Evolutionary conservation across 352 stramenopile genomes (phyloP).

Genomic region (Phytopythium oedochilum): DNA sequence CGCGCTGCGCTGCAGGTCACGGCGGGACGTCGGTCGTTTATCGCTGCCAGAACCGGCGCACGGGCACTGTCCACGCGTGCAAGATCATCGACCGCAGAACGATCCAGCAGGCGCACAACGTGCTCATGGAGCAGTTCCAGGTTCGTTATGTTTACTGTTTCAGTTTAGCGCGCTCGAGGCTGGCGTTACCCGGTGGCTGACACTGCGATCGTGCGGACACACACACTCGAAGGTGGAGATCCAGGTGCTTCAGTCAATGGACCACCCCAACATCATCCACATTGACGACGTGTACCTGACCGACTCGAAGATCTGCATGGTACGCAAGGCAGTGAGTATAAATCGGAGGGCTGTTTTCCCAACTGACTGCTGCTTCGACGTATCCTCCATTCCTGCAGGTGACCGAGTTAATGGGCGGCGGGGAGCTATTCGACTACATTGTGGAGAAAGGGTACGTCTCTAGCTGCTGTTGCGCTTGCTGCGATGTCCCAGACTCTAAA

Average conservation of each 20-base stretch:
- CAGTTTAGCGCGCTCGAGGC: too few species aligned
- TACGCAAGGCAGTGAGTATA: conserved; percentile 10
- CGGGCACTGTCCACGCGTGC: conserved; percentile 54
- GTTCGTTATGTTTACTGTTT: conserved; percentile 16
- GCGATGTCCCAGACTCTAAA: too few species aligned
- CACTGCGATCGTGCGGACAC: too few species aligned
- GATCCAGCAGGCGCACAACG: conserved; percentile 67
- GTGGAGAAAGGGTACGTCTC: conserved; percentile 76
- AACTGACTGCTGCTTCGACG: too few species aligned
- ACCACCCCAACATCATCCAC: conserved; percentile 89
- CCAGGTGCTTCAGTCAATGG: conserved; percentile 87
- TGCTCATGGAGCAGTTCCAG: conserved; percentile 87
- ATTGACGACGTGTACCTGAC: conserved; percentile 87
- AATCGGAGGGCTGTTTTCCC: not conserved
- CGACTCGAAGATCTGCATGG: conserved; percentile 85
- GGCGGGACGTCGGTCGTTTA: conserved; percentile 85
- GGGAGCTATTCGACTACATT: conserved; percentile 90
- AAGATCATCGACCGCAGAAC: conserved; percentile 87
- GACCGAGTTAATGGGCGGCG: conserved; percentile 86
- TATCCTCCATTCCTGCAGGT: too few species aligned
- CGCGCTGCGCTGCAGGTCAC: conserved; percentile 34
- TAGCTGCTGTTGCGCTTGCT: not conserved
- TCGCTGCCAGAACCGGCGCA: conserved; percentile 63
- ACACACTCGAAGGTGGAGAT: conserved; percentile 81
- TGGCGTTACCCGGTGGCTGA: not conserved